Evolutionary conservation across 257 asterid species (phyloP), one percentile per base, ranked within the genome.

Genomic region (Solanum bulbocastanum): DNA sequence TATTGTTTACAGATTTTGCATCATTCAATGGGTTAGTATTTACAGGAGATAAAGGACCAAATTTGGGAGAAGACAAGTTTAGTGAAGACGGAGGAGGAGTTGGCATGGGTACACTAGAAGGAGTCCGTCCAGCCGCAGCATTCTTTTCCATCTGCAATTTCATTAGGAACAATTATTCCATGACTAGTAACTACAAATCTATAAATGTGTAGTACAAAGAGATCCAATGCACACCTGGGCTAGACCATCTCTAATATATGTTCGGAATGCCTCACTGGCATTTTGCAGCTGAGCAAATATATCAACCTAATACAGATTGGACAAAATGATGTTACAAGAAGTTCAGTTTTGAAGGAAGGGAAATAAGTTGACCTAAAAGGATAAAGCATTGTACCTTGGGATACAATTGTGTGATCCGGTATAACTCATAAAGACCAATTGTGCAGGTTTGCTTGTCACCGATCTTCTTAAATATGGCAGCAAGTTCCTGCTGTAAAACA

Each of bases 401-500:
- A 89, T 97, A 97, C 86, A 97, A 90, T 87, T 97, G 99, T 22
- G 99, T 97, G 84, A 97, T 96, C 90, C 98, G 96, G 89, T 97
- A 96, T 42, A 97, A 95, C 89, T 97, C 99, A 87, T 94, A 97
- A 49, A 97, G 96, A 89, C 99, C 99, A 88, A 97, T 97, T 44
- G 98, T 93, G 93, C 99, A 95, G 13, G 99, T 97, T 92, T 97
- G 98, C 94, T 96, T 97, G 93, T 97, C 99, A 87, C 98, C 99
- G 86, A 97, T 97, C 93, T 97, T 97, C 94, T 97, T 97, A 87
- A 96, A 97, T 87, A 97, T 96, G 82, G 99, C 99, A 87, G 98
- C 99, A 91, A 97, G 87, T 90, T 97, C 99, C 95, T 97, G 99
- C 99, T 97, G 98, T 86, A 71, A 73, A 71, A 86, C 62, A 85